These are phyloP conservation scores for Aspergillus campestris DNA, from an alignment of 495 filamentous ascomycete genomes.

Conservation along the genomic window DNA sequence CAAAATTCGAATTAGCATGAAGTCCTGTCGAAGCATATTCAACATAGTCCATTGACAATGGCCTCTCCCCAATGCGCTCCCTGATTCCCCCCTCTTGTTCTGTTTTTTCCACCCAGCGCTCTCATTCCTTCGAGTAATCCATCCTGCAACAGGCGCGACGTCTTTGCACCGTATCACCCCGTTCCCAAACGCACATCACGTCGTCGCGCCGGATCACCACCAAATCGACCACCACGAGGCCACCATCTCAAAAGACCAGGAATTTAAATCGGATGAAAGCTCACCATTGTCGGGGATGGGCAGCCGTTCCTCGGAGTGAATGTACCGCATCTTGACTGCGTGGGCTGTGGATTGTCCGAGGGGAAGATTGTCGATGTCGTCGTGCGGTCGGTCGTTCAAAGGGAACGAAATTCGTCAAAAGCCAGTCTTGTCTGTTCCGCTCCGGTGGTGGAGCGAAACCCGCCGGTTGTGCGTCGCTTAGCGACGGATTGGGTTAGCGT, in stretches of 20 bases:
- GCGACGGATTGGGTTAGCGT: slow-evolving; percentile 27
- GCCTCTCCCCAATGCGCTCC: background rate
- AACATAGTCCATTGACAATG: slow-evolving; percentile 1
- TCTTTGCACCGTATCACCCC: too few relatives aligned
- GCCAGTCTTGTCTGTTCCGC: slow-evolving; percentile 11
- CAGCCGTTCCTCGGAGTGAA: slow-evolving; percentile 92
- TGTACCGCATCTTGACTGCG: slow-evolving; percentile 87
- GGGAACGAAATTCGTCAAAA: slow-evolving; percentile 39
- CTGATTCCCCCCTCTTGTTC: background rate
- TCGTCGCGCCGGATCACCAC: too few relatives aligned
- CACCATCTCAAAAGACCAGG: background rate
- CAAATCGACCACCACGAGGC: too few relatives aligned
- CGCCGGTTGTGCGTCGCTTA: slow-evolving; percentile 47
- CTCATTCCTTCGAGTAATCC: too few relatives aligned
- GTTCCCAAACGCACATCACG: too few relatives aligned
- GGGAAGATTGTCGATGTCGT: slow-evolving; percentile 42
- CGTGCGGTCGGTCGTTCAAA: slow-evolving; percentile 31
- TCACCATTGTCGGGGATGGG: slow-evolving; percentile 93
- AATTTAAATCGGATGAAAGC: slow-evolving; percentile 29
- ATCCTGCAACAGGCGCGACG: too few relatives aligned
- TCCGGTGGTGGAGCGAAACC: slow-evolving; percentile 41
- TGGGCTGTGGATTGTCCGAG: slow-evolving; percentile 39
- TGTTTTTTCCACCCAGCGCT: too few relatives aligned
- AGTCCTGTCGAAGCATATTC: slow-evolving; percentile 1
- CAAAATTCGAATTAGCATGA: slow-evolving; percentile 23